Conservation (phyloP, 176 grass and related monocot genomes). For the Hyparrhenia diplandra region DNA sequence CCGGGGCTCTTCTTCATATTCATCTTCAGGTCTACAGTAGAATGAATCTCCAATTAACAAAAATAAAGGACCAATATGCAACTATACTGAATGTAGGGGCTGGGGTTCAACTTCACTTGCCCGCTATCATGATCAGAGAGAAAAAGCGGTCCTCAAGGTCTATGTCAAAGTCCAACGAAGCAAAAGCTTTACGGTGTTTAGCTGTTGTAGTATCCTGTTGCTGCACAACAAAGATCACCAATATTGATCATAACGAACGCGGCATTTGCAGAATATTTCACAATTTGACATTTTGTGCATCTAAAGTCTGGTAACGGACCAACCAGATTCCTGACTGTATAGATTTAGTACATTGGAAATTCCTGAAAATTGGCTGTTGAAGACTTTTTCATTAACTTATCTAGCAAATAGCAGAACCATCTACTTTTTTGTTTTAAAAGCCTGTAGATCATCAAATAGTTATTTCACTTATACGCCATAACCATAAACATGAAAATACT, state of each 20-base stretch:
- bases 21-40: constrained; percentile 72
- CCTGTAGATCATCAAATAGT: background rate
- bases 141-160: constrained; percentile 45
- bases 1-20: constrained; percentile 75
- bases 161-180: constrained; percentile 64
- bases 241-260: constrained; percentile 26
- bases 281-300: background rate
- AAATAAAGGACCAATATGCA: constrained; percentile 1
- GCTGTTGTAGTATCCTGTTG: constrained; percentile 71
- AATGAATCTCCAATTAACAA: constrained; percentile 34
- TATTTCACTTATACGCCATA: background rate
- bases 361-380: background rate
- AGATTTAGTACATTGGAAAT: background rate
- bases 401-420: background rate
- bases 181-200: constrained; percentile 60
- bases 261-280: background rate
- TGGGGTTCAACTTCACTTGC: constrained; percentile 41
- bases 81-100: background rate
- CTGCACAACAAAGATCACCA: constrained; percentile 37
- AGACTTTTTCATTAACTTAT: background rate
- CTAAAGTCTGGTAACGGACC: background rate
- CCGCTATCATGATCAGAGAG: constrained; percentile 68
- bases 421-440: background rate
- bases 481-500: constrained; percentile 7
- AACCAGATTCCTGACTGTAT: constrained; percentile 7